phyloP scores from a whole-genome alignment of 2,329 filamentous ascomycete species.

The Sporothrix inflata region DNA sequence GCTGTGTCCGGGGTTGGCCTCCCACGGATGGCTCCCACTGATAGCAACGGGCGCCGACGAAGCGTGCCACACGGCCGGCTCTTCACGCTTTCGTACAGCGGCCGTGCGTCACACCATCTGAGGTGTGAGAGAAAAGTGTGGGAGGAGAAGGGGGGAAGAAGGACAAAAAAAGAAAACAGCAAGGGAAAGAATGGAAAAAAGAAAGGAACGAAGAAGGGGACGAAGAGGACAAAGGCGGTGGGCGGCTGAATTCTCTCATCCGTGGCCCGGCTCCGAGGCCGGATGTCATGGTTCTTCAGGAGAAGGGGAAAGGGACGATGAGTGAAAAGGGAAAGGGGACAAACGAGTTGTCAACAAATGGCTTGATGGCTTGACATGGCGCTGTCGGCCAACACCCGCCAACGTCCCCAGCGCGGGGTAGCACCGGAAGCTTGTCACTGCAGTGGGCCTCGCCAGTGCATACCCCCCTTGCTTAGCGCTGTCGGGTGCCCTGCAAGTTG shows the following conservation, averaged over 20 bases:
- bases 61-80: background rate
- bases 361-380: background rate
- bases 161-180: background rate
- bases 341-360: background rate
- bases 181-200: background rate
- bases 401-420: background rate
- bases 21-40: background rate
- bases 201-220: background rate
- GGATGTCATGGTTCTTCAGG: background rate
- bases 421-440: slow-evolving; percentile 3
- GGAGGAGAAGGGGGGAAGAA: background rate
- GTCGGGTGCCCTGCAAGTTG: background rate
- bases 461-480: background rate
- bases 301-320: background rate
- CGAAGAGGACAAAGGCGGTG: background rate
- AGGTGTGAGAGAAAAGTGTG: background rate
- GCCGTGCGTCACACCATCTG: background rate
- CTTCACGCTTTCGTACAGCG: background rate
- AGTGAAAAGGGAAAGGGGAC: slow-evolving; percentile 5
- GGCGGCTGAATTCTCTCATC: background rate
- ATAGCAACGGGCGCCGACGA: no score
- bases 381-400: background rate
- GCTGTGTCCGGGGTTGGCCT: background rate
- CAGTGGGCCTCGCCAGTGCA: background rate
- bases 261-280: slow-evolving; percentile 1